phyloP scores from a whole-genome alignment of 2,329 filamentous ascomycete genomes.

The Ophiostoma fasciatum region DNA sequence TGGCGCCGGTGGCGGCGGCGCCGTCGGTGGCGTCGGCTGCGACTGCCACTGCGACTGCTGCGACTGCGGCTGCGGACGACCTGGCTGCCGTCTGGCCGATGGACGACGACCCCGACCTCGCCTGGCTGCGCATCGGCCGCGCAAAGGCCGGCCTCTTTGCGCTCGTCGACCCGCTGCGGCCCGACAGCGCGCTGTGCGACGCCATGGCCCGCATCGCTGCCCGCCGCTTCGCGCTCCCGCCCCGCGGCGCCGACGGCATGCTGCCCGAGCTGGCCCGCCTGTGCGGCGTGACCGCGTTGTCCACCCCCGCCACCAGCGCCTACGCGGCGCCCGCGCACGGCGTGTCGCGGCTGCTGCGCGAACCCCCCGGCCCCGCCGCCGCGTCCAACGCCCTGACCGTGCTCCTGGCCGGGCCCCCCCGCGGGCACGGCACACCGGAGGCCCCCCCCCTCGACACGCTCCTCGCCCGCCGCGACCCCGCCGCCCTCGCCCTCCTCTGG shows the following conservation, averaged over 20 bases:
- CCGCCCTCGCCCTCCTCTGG: constrained; percentile 5
- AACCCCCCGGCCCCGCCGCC: background rate
- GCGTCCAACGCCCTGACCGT: background rate
- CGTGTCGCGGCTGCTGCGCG: background rate
- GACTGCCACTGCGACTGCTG: too few species aligned
- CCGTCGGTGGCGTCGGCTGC: too few species aligned
- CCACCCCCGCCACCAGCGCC: constrained; percentile 1
- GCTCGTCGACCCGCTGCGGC: constrained; percentile 19
- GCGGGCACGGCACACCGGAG: background rate
- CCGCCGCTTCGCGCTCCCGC: too few species aligned
- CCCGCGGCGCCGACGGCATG: constrained; percentile 16
- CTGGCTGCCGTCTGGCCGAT: too few species aligned
- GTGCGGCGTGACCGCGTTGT: constrained; percentile 12
- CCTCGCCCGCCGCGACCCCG: constrained; percentile 5
- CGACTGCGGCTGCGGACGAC: too few species aligned
- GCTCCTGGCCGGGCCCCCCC: too few species aligned
- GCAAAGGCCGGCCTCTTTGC: constrained; percentile 24
- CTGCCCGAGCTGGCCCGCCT: constrained; percentile 11
- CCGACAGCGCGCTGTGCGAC: constrained; percentile 23
- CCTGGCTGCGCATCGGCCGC: constrained; percentile 21
- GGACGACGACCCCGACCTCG: constrained; percentile 18
- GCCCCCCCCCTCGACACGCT: constrained; percentile 1
- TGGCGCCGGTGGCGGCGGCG: constrained; percentile 23
- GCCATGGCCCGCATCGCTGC: too few species aligned
- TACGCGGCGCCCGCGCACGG: constrained; percentile 8